These are phyloP conservation scores for Calamus simplicifolius DNA, from an alignment of 176 grass and related monocot species.

Conservation along the genomic window DNA sequence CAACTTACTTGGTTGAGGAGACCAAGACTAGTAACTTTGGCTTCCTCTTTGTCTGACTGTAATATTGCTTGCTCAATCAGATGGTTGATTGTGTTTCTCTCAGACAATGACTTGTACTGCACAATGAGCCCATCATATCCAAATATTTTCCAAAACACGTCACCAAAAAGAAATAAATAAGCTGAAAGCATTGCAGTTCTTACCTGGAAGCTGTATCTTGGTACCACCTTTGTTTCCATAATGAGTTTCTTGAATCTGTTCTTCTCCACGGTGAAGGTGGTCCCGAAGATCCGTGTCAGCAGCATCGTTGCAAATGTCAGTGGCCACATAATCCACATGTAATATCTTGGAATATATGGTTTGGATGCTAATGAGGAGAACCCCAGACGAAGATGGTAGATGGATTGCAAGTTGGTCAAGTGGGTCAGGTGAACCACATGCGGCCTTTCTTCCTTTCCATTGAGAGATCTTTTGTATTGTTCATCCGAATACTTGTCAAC, in stretches of 20 bases:
- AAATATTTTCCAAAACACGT: background rate
- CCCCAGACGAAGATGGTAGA: slow-evolving; percentile 37
- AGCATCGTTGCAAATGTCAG: background rate
- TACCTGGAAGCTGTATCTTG: slow-evolving; percentile 46
- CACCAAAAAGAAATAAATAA: no score
- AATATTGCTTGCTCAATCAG: slow-evolving; percentile 37
- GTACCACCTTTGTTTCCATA: slow-evolving; percentile 48
- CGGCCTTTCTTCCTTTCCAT: slow-evolving; percentile 9
- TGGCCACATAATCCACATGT: background rate
- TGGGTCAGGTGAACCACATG: slow-evolving; percentile 77
- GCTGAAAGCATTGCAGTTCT: no score
- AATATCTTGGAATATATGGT: slow-evolving; percentile 12
- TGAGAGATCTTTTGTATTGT: slow-evolving; percentile 37
- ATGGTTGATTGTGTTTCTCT: slow-evolving; percentile 12
- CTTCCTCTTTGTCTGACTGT: slow-evolving; percentile 50
- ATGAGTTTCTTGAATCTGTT: slow-evolving; percentile 32
- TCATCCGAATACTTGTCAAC: slow-evolving; percentile 50
- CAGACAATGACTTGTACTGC: slow-evolving; percentile 36
- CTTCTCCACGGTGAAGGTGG: slow-evolving; percentile 27
- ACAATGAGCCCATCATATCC: background rate
- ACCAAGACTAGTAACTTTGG: slow-evolving; percentile 37
- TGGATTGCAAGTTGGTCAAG: slow-evolving; percentile 33
- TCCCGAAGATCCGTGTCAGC: slow-evolving; percentile 14
- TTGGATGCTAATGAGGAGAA: slow-evolving; percentile 38
- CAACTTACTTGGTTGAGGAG: slow-evolving; percentile 62